Base-by-base conservation (phyloP, 129 eudicot species). In the Artemisia annua region DNA sequence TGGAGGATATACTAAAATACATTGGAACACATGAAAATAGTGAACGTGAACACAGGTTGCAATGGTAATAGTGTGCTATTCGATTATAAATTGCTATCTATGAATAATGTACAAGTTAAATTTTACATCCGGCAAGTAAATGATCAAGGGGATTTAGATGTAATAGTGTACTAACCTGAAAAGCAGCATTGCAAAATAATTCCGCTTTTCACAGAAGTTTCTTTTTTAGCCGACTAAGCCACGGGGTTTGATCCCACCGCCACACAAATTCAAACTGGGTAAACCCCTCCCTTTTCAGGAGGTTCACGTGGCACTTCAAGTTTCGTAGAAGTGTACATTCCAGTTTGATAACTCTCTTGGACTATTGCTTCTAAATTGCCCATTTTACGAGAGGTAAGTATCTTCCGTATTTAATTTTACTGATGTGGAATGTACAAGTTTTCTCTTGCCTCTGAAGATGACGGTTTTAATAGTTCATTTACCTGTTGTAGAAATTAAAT, bases 131-230 rank as follows among this genome's bases (percentile, higher is more conserved):
- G 44, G 44, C 44, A 35, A 26, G 6, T 35, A 35, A 6, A 20
- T 39, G 8, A 10, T 51, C 0, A 3, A 53, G 57, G 15, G n/a
- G 12, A 20, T 48, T 66, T 6, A 20, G 59, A 58, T n/a, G 56
- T n/a, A n/a, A 66, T 43, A 35, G 2, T 32, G 48, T 22, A 74
- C 90, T 76, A 16, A 90, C 97, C 92, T 88, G 84, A 86, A 91
- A 72, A 91, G 97, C 69, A 88, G 86, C 69, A 88, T 88, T 20
- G 90, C 90, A 56, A 91, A 76, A 80, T 88, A 81, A 83, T 91
- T 92, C 63, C 88, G 67, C 4, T 88, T 78, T 76, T 85, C 83
- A 68, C 86, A 59, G 13, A 60, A 19, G 55, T 28, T 28, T 28
- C 4, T 3, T 28, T 28, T 28, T 28, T 28, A 28, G 32, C 32